Conservation (phyloP, 2,329 filamentous ascomycete genomes). For the Beauveria pseudobassiana region DNA sequence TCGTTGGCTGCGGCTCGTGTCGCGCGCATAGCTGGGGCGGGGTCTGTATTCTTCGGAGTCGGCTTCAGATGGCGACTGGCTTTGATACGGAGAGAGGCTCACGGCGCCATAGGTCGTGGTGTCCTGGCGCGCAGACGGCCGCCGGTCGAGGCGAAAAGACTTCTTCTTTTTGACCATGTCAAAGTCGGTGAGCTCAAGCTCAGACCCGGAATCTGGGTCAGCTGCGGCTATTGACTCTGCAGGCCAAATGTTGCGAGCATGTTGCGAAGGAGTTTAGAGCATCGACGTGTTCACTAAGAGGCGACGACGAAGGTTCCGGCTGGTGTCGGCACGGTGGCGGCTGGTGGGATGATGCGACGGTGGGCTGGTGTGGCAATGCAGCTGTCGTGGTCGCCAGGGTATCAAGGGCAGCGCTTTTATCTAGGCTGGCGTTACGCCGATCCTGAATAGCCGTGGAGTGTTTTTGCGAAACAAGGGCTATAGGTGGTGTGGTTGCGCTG, state of each 20-base stretch:
- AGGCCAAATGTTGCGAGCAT: constrained; percentile 10
- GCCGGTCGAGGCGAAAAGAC: constrained; percentile 27
- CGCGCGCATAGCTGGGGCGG: constrained; percentile 28
- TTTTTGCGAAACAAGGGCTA: constrained; percentile 7
- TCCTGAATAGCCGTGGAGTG: not conserved
- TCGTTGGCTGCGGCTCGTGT: constrained; percentile 26
- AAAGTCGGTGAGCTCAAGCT: constrained; percentile 11
- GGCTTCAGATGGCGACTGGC: constrained; percentile 28
- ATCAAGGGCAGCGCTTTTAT: not conserved
- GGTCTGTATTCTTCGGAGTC: constrained; percentile 24
- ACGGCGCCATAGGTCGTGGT: constrained; percentile 33
- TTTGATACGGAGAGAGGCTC: constrained; percentile 27
- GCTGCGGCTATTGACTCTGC: constrained; percentile 7
- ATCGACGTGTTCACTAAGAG: not conserved
- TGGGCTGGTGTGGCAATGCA: constrained; percentile 6
- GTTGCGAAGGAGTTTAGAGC: constrained; percentile 7
- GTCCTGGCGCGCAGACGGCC: constrained; percentile 18
- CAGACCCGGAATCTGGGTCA: constrained; percentile 6
- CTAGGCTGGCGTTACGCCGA: not conserved
- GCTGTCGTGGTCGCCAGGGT: constrained; percentile 1
- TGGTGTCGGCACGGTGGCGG: not conserved
- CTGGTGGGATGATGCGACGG: constrained; percentile 3
- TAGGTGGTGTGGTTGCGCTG: not conserved
- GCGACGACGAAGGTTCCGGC: not conserved
- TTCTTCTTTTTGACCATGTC: constrained; percentile 29